Conservation (phyloP, 2,329 filamentous ascomycete species). For the Pseudonectria buxi region DNA sequence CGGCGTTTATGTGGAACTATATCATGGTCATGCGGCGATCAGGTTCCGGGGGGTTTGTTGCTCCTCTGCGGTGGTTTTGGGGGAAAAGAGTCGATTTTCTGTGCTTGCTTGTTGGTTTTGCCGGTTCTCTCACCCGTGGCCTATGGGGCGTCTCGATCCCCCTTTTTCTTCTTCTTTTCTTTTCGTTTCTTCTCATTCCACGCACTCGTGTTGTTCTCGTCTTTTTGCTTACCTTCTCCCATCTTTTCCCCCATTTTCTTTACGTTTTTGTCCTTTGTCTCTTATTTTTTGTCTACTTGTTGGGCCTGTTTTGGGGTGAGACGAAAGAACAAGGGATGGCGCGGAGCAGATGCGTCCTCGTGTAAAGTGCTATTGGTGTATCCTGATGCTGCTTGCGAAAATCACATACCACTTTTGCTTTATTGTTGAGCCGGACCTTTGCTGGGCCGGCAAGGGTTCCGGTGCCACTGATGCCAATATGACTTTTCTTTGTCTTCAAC, state of each 20-base stretch:
- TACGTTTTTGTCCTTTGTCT: conserved; percentile 6
- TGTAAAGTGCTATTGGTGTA: conserved; percentile 20
- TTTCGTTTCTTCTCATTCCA: background rate
- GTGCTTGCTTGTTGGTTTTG: conserved; percentile 13
- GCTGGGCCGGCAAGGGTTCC: conserved; percentile 1
- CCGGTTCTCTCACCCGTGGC: conserved; percentile 8
- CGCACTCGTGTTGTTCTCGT: conserved; percentile 10
- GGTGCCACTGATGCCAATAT: background rate
- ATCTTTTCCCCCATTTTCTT: conserved; percentile 9
- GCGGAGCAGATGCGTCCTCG: conserved; percentile 7
- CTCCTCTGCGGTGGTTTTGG: conserved; percentile 24
- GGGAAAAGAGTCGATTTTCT: conserved; percentile 24
- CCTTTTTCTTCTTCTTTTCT: conserved; percentile 8
- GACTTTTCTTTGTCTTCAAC: too few relatives aligned
- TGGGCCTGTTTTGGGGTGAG: conserved; percentile 2
- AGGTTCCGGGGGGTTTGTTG: conserved; percentile 24
- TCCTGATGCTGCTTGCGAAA: conserved; percentile 21
- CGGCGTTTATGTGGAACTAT: conserved; percentile 34
- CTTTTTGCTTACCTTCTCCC: conserved; percentile 12
- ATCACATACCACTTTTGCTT: conserved; percentile 21
- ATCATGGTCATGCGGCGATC: conserved; percentile 36
- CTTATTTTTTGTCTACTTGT: conserved; percentile 7
- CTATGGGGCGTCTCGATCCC: conserved; percentile 8
- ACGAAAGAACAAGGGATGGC: conserved; percentile 3
- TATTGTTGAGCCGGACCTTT: conserved; percentile 9